Conservation (phyloP, 2,329 filamentous ascomycete species). For the Cladosporium cucumerinum region DNA sequence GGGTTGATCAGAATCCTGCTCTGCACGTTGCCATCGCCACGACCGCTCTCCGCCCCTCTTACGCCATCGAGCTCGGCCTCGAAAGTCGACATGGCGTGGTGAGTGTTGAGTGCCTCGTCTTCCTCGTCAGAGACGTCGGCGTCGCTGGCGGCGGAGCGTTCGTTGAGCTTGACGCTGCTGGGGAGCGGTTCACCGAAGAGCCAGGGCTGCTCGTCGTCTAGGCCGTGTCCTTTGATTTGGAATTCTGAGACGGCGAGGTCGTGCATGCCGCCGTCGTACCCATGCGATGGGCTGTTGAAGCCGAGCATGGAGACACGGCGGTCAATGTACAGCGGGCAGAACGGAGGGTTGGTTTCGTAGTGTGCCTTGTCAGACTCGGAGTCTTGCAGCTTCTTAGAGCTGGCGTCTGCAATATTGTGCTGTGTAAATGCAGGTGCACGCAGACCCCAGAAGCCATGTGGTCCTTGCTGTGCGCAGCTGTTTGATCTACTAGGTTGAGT, state of each 20-base stretch:
- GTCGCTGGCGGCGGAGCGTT: conserved; percentile 17
- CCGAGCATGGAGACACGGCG: conserved; percentile 75
- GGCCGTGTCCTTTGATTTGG: conserved; percentile 25
- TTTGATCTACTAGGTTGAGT: conserved; percentile 14
- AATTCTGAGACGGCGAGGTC: conserved; percentile 15
- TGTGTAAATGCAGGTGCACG: conserved; percentile 12
- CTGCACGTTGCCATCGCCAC: conserved; percentile 1
- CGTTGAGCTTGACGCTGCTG: conserved; percentile 29
- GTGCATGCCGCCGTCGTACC: conserved; percentile 18
- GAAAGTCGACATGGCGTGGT: not conserved
- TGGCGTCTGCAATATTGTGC: not conserved
- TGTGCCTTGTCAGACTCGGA: conserved; percentile 5
- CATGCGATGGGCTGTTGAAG: conserved; percentile 42
- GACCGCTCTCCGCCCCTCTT: not conserved
- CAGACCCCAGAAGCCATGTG: conserved; percentile 42
- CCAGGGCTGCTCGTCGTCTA: conserved; percentile 27
- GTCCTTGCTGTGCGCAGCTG: conserved; percentile 29
- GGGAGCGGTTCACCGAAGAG: conserved; percentile 32
- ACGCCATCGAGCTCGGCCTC: not conserved
- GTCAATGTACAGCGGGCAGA: conserved; percentile 94
- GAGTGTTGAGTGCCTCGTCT: not conserved
- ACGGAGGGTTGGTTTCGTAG: conserved; percentile 85
- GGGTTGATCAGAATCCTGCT: conserved; percentile 16
- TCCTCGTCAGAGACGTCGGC: conserved; percentile 1
- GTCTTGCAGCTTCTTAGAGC: not conserved